Base-by-base conservation (phyloP, 768 basidiomycete species). In the Leucosporidium scottii region DNA sequence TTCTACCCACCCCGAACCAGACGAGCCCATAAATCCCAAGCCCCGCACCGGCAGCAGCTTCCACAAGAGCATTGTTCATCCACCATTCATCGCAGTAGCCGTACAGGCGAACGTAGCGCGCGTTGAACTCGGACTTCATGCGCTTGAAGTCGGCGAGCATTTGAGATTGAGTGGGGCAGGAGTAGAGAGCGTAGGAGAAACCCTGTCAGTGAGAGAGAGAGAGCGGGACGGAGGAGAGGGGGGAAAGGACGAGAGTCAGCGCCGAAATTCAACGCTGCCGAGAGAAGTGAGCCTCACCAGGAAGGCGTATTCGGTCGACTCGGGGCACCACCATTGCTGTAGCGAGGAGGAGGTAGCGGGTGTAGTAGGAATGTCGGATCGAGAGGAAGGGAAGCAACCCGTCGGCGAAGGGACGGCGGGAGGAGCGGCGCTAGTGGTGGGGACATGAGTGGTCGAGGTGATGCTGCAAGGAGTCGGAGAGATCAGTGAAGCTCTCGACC, bases 121-220 rank as follows among this genome's bases (percentile, higher is more conserved):
- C 67, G 20, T 48, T 47, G 51, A 59, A 68, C n/a, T 47, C 31
- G 23, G 28, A 21, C 25, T 61, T 51, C 63, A 65, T 65, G 56
- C 34, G n/a, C 13, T n/a, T 60, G 58, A 68, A 68, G 27, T 68
- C 74, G 82, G 82, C 36, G 89, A 88, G 13, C 84, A 86, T 5
- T 81, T 88, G 59, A 82, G 20, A 23, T 20, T 21, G 20, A 21
- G 58, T 30, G 30, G 31, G 58, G 58, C 58, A 59, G 13, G 58
- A 23, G 20, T 28, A 34, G 20, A 34, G 58, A 20, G 31, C 58
- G 34, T 59, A 59, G 34, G 21, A 23, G 58, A 59, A 59, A 13
- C 58, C 58, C 58, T 59, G 34, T 59, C 4, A 18, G 53, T 54
- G 20, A 59, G 58, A 10, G 44, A 8, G 20, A 7, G 54, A 55